Base-by-base conservation (phyloP, 108 stramenopile genomes). In the Nitzschia palea region DNA sequence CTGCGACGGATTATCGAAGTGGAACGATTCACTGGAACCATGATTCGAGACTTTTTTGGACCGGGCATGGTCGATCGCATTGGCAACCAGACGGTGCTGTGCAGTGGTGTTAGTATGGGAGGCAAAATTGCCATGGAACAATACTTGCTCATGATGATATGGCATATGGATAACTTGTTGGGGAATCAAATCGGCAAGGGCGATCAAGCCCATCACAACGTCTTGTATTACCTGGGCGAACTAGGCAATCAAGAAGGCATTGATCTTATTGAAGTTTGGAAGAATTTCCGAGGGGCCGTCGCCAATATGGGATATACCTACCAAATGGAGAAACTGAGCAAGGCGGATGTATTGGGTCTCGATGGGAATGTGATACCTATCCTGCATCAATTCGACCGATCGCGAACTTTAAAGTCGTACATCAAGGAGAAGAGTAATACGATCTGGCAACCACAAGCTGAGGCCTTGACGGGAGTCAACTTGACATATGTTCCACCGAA, bases 41-140 rank as follows among this genome's bases (percentile, higher is more conserved):
- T 60, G 62, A 40, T 56, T 48, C 44, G n/a, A 27, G 55, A 48
- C 8, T 55, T 20, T 25, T 55, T 25, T 2, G 44, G 36, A 30
- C 55, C 55, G 1, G 55, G 33, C 26, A 56, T 56, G 55, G 31
- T 56, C 15, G 55, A 31, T 3, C n/a, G n/a, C 33, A 56, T 56
- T 56, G 55, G 55, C 22, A 56, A 56, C 18, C 29, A 60, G 31
- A 62, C 51, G 6, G 65, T 64, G 2, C 20, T 71, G 15, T 77
- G 75, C 32, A 65, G 62, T 34, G 76, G 76, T 20, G 55, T 62
- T 18, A 65, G 69, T 9, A 14, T 77, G 12, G 76, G 76, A n/a
- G 64, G 65, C 5, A 22, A 51, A 31, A 17, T 35, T 2, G 76
- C 76, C 20, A 66, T 77, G 43, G 70, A 71, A 51, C 34, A 32